phyloP scores from a whole-genome alignment of 108 stramenopile species.

The Skeletonema grethae region DNA sequence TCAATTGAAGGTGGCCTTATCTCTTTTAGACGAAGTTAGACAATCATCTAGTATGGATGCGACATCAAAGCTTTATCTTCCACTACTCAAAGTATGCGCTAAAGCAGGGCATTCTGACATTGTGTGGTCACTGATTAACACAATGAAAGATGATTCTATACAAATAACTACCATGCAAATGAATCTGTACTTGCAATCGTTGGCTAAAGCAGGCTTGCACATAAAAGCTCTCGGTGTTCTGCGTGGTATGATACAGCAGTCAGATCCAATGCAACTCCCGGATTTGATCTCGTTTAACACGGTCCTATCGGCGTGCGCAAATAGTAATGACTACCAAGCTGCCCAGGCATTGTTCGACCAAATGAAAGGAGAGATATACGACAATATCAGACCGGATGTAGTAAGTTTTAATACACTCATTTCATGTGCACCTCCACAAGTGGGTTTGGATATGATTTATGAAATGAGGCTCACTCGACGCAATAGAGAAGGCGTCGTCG shows the following conservation, averaged over 20 bases:
- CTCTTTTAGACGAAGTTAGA: conserved; percentile 48
- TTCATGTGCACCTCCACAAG: conserved; percentile 25
- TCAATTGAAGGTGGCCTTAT: conserved; percentile 50
- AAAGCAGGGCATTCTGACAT: conserved; percentile 36
- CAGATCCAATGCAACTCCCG: conserved; percentile 11
- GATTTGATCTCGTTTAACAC: conserved; percentile 63
- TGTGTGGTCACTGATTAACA: conserved; percentile 37
- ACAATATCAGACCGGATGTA: conserved; percentile 27
- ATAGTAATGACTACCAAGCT: conserved; percentile 49
- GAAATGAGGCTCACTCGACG: conserved; percentile 74
- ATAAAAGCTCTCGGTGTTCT: conserved; percentile 1
- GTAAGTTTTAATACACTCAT: conserved; percentile 41
- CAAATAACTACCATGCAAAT: conserved; percentile 26
- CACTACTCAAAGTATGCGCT: conserved; percentile 48
- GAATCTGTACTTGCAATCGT: conserved; percentile 12
- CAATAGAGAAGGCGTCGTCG: conserved; percentile 52
- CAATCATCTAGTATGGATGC: conserved; percentile 3
- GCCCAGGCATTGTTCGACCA: conserved; percentile 50
- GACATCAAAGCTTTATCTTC: conserved; percentile 21
- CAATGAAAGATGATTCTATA: conserved; percentile 37
- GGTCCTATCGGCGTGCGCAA: conserved; percentile 57
- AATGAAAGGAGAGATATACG: conserved; percentile 31
- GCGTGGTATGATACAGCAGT: not conserved
- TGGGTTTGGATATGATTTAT: conserved; percentile 16
- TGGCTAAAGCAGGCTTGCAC: conserved; percentile 7